Base-by-base conservation (phyloP, 768 basidiomycete genomes). In the Macrolepiota albuminosa region DNA sequence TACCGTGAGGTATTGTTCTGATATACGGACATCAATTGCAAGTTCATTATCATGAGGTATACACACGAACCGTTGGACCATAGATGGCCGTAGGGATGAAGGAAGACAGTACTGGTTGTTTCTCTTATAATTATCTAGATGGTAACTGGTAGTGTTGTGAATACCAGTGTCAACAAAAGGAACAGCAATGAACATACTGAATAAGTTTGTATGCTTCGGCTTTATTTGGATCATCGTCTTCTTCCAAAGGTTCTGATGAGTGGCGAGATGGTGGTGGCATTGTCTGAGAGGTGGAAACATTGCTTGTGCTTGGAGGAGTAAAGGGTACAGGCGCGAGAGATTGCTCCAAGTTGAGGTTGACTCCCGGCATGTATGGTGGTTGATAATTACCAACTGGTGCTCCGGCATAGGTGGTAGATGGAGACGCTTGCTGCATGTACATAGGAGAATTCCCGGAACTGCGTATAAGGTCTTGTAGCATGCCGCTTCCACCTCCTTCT, bases 71-170 rank as follows among this genome's bases (percentile, higher is more conserved):
- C 88, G 85, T 74, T 98, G 95, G 13, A 95, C 86, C n/a, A 89
- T 73, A 5, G 94, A 94, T 1, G 94, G 93, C 6, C 91, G 84
- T 50, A 98, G 75, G 13, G 93, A 95, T 2, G 91, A 84, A 0
- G 95, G 95, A 6, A 98, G 77, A 67, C 89, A 91, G 69, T 98
- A 98, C 11, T 84, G 81, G 45, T 86, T 87, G 66, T 95, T 95
- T 61, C 89, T 79, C 69, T 86, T 88, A 70, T 86, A 94, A 66
- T 96, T 96, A 65, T 94, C 90, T 52, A 98, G 78, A 69, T 98
- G 95, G 72, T 96, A 95, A 61, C 92, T 93, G 54, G 31, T 47
- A 4, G 47, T 47, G 9, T 48, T 63, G 21, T 63, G 46, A 40
- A 31, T 29, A 11, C 24, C 24, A 29, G 2, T 18, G 6, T 14